These are phyloP conservation scores for Beauveria sp. DNA, from an alignment of 2,329 filamentous ascomycete genomes.

Conservation along the genomic window DNA sequence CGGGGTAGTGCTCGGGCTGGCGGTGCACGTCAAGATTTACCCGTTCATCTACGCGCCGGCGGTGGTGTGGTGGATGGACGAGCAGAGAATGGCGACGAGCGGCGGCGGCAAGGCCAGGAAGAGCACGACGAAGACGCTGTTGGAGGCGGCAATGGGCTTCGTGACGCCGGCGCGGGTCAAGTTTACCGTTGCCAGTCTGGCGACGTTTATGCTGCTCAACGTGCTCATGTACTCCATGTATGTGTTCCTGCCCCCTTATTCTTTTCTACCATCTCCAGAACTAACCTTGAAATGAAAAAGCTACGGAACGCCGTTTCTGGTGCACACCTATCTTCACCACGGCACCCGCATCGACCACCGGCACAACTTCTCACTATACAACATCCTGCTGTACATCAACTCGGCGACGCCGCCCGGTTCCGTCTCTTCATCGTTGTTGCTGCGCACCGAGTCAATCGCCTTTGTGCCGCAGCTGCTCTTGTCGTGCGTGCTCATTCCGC, in stretches of 20 bases:
- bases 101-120: neutral
- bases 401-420: slow-evolving; percentile 47
- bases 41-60: slow-evolving; percentile 89
- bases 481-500: slow-evolving; percentile 66
- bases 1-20: slow-evolving; percentile 68
- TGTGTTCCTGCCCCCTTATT: slow-evolving; percentile 22
- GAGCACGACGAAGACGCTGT: slow-evolving; percentile 10
- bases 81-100: slow-evolving; percentile 30
- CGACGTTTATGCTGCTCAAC: slow-evolving; percentile 69
- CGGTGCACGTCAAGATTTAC: slow-evolving; percentile 98
- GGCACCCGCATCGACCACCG: slow-evolving; percentile 89
- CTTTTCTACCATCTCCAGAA: neutral
- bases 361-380: slow-evolving; percentile 98
- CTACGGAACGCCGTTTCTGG: slow-evolving; percentile 73
- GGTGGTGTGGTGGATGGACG: slow-evolving; percentile 74
- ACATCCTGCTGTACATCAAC: slow-evolving; percentile 78
- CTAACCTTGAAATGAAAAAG: slow-evolving; percentile 29
- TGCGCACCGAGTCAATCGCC: slow-evolving; percentile 66
- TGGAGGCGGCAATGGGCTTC: slow-evolving; percentile 32
- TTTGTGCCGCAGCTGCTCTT: slow-evolving; percentile 85
- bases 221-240: slow-evolving; percentile 68
- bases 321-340: slow-evolving; percentile 91
- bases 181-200: slow-evolving; percentile 57
- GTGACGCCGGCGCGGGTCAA: slow-evolving; percentile 46
- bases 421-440: slow-evolving; percentile 24